phyloP scores from a whole-genome alignment of 2,329 filamentous ascomycete genomes.

The Fusarium tjaetaba region DNA sequence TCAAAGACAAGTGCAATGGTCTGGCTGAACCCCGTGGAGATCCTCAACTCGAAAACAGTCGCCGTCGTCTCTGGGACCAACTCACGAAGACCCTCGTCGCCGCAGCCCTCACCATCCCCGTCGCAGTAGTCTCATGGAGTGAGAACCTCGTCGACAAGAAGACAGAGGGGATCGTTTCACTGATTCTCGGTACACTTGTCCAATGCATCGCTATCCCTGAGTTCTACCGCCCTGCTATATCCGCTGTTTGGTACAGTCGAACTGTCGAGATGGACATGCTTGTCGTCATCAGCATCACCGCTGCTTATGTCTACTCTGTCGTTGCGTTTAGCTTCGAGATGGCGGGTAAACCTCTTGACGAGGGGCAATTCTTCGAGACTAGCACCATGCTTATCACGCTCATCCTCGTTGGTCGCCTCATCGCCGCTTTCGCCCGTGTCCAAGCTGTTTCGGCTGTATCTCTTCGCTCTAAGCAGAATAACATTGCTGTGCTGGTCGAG shows the following conservation, averaged over 20 bases:
- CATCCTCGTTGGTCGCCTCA: slow-evolving; percentile 50
- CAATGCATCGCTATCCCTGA: slow-evolving; percentile 59
- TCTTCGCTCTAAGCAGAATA: slow-evolving; percentile 56
- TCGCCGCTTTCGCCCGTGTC: slow-evolving; percentile 51
- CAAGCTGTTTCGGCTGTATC: slow-evolving; percentile 52
- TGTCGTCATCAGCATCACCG: slow-evolving; percentile 63
- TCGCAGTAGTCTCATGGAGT: slow-evolving; percentile 48
- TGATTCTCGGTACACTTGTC: slow-evolving; percentile 61
- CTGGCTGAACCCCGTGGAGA: slow-evolving; percentile 48
- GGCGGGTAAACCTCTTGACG: slow-evolving; percentile 42
- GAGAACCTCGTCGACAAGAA: slow-evolving; percentile 33
- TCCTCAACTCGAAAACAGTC: slow-evolving; percentile 45
- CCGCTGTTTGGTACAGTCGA: slow-evolving; percentile 55
- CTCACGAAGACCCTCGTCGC: slow-evolving; percentile 46
- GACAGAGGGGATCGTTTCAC: slow-evolving; percentile 44
- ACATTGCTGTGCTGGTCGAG: slow-evolving; percentile 57
- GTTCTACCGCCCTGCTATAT: slow-evolving; percentile 61
- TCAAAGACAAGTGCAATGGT: slow-evolving; percentile 32
- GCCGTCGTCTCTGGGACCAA: slow-evolving; percentile 46
- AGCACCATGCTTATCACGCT: slow-evolving; percentile 56
- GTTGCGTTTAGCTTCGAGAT: slow-evolving; percentile 52
- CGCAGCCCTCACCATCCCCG: slow-evolving; percentile 48
- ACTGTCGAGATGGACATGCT: slow-evolving; percentile 67
- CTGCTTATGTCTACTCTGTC: slow-evolving; percentile 62
- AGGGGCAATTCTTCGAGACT: slow-evolving; percentile 46